These are phyloP conservation scores for Amaranthus hypochondriacus DNA, from an alignment of 148 eudicot genomes.

Conservation along the genomic window DNA sequence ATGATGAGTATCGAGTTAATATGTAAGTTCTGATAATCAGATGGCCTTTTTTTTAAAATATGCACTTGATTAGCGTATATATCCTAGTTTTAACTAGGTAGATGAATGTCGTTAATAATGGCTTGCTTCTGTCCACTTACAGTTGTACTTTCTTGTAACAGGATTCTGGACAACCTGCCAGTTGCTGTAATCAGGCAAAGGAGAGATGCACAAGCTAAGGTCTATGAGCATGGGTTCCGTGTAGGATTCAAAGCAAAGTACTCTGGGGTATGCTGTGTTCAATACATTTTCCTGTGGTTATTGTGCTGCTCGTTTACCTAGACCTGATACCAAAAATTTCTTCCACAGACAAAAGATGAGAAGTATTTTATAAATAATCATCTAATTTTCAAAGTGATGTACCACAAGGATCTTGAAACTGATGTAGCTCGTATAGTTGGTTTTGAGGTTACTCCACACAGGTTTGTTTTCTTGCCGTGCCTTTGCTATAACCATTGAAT, in stretches of 20 bases:
- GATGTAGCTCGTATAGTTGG: slow-evolving; percentile 53
- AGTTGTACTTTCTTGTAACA: slow-evolving; percentile 19
- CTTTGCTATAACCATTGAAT: slow-evolving; percentile 5
- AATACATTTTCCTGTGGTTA: background rate
- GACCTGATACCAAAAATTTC: slow-evolving; percentile 19
- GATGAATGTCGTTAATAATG: background rate
- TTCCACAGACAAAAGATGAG: slow-evolving; percentile 34
- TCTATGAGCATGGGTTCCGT: slow-evolving; percentile 48
- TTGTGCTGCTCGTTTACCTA: background rate
- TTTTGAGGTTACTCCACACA: slow-evolving; percentile 46
- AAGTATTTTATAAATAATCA: slow-evolving; percentile 51
- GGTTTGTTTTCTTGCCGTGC: slow-evolving; percentile 22
- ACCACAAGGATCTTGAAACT: slow-evolving; percentile 42
- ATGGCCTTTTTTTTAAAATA: background rate
- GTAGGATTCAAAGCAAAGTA: slow-evolving; percentile 50
- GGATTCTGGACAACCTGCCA: slow-evolving; percentile 58
- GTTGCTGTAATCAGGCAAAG: slow-evolving; percentile 40
- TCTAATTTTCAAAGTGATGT: slow-evolving; percentile 47
- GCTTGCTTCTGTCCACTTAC: slow-evolving; percentile 8
- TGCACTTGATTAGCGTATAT: background rate
- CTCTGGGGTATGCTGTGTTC: slow-evolving; percentile 32
- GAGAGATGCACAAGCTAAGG: slow-evolving; percentile 37
- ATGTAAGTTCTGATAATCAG: slow-evolving; percentile 31
- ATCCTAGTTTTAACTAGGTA: background rate
- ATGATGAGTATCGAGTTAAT: slow-evolving; percentile 52